Conservation (phyloP, 2,329 filamentous ascomycete species). For the Penicillium hesseltinei region DNA sequence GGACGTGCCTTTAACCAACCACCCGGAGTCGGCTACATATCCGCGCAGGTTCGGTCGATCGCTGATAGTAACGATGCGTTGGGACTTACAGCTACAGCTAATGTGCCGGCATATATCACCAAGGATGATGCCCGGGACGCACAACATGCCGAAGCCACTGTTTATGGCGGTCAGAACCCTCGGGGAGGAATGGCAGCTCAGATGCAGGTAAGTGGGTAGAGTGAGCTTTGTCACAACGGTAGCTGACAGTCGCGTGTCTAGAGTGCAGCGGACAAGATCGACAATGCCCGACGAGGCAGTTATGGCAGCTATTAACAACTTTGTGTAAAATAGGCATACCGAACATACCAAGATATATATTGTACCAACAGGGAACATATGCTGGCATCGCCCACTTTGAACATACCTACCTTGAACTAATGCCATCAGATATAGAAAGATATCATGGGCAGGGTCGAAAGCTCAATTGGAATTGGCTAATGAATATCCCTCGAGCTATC, state of each 20-base stretch:
- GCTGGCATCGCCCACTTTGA: neutral
- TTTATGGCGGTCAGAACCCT: conserved; percentile 34
- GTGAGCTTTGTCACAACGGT: neutral
- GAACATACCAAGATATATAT: neutral
- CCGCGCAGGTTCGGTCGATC: conserved; percentile 34
- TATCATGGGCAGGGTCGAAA: neutral
- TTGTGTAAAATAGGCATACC: neutral
- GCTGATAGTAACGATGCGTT: conserved; percentile 34
- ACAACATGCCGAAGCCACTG: conserved; percentile 27
- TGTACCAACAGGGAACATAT: neutral
- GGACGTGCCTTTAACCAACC: conserved; percentile 35
- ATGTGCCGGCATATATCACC: conserved; percentile 29
- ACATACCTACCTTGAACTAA: neutral
- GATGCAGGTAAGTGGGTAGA: conserved; percentile 32
- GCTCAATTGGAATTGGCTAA: neutral
- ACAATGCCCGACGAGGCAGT: conserved; percentile 23
- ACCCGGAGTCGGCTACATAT: conserved; percentile 31
- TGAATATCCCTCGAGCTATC: neutral
- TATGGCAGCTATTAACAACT: neutral
- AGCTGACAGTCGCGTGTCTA: conserved; percentile 15
- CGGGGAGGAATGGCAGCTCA: conserved; percentile 33
- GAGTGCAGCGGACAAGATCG: conserved; percentile 38
- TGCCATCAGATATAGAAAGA: neutral
- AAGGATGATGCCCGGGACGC: conserved; percentile 35
- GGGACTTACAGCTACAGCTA: conserved; percentile 23